A percentile compares a stretch with the other conserved stretches of the same genome.
phyloP scores from a whole-genome alignment of 805 yeast species.

The Yamadazyma scolyti region DNA sequence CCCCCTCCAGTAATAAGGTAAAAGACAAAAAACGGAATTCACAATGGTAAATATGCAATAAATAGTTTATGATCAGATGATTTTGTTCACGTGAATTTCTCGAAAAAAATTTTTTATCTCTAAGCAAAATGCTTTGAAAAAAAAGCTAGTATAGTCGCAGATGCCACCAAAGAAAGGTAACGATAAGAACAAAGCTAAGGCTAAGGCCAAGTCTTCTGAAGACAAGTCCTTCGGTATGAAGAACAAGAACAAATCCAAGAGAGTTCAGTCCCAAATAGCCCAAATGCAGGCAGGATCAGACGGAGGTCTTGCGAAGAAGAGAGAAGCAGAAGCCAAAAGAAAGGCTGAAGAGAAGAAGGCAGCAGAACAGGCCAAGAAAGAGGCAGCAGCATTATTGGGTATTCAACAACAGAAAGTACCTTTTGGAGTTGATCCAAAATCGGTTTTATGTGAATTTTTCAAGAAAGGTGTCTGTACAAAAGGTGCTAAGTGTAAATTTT shows the following conservation, averaged over 20 bases:
- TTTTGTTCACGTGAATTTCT: too few species aligned
- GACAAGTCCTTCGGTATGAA: constrained; percentile 94
- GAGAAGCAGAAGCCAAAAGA: constrained; percentile 70
- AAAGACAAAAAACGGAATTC: constrained; percentile 17
- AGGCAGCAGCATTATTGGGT: constrained; percentile 75
- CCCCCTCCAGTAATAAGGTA: too few species aligned
- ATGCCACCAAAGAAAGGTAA: constrained; percentile 78
- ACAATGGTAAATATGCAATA: too few species aligned
- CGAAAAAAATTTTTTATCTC: too few species aligned
- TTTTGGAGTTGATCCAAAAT: constrained; percentile 96
- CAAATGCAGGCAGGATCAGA: constrained; percentile 41
- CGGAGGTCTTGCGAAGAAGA: constrained; percentile 55
- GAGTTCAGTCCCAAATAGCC: constrained; percentile 66
- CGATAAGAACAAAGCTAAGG: constrained; percentile 64
- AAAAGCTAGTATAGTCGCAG: too few species aligned
- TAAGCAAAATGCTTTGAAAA: too few species aligned
- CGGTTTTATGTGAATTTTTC: constrained; percentile 86
- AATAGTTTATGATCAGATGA: too few species aligned
- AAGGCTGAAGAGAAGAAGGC: constrained; percentile 81
- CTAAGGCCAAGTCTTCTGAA: constrained; percentile 60
- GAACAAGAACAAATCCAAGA: constrained; percentile 91
- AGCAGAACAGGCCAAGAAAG: constrained; percentile 83
- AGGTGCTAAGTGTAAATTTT: constrained; percentile 85
- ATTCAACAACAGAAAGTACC: constrained; percentile 82
- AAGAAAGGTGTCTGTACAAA: constrained; percentile 82